phyloP scores from a whole-genome alignment of 768 basidiomycete species.

The Suillus lakei region DNA sequence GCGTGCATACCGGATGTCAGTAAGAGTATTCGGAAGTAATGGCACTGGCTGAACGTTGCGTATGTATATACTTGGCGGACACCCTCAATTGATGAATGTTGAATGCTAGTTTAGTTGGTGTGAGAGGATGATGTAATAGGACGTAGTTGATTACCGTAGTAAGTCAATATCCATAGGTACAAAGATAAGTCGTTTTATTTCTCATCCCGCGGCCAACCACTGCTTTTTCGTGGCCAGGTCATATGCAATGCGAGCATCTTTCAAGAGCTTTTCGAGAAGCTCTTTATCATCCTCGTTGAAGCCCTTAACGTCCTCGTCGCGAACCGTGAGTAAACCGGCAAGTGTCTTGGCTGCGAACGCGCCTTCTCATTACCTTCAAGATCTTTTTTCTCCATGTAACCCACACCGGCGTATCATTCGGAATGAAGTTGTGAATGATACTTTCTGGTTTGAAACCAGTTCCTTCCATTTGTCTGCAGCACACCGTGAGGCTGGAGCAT shows the following conservation, averaged over 20 bases:
- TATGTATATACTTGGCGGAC: too few relatives aligned
- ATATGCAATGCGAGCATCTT: not conserved
- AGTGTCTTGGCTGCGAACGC: not conserved
- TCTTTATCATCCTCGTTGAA: too few relatives aligned
- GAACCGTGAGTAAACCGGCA: not conserved
- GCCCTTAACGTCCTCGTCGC: too few relatives aligned
- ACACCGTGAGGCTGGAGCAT: conserved; percentile 1
- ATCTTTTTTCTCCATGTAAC: conserved; percentile 1
- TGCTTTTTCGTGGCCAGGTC: not conserved
- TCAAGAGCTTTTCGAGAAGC: not conserved
- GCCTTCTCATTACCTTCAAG: not conserved
- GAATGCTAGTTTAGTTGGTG: too few relatives aligned
- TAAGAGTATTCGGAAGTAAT: too few relatives aligned
- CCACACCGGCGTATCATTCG: conserved; percentile 14
- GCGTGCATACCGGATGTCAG: too few relatives aligned
- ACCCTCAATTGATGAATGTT: too few relatives aligned
- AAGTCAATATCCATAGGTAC: not conserved
- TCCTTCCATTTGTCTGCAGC: not conserved
- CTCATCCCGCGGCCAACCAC: too few relatives aligned
- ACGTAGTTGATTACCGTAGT: too few relatives aligned
- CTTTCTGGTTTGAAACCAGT: not conserved
- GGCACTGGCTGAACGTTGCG: too few relatives aligned
- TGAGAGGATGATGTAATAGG: too few relatives aligned
- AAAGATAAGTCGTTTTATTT: too few relatives aligned
- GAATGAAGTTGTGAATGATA: conserved; percentile 12